A percentile compares a stretch with the other conserved stretches of the same genome.
Conservation (phyloP, 2,329 filamentous ascomycete species). For the Diaporthe batatas region DNA sequence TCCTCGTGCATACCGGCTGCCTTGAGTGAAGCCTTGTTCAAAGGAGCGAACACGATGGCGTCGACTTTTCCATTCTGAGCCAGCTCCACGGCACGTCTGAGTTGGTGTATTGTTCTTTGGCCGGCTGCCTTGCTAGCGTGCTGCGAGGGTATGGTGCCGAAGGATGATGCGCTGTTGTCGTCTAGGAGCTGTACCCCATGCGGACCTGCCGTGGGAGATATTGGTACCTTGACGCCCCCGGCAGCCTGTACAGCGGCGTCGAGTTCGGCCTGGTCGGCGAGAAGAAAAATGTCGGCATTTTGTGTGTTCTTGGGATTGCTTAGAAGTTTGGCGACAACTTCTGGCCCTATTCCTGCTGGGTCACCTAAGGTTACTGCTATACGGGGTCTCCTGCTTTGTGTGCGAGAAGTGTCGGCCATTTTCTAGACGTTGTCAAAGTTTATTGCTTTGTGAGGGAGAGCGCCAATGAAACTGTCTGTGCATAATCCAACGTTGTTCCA, state of each 20-base stretch:
- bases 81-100: slow-evolving; percentile 47
- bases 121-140: slow-evolving; percentile 47
- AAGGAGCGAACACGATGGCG: slow-evolving; percentile 51
- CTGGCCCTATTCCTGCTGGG: slow-evolving; percentile 50
- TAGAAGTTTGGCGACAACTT: slow-evolving; percentile 51
- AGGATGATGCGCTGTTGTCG: slow-evolving; percentile 44
- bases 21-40: slow-evolving; percentile 53
- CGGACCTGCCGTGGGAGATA: slow-evolving; percentile 43
- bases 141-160: slow-evolving; percentile 33
- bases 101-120: slow-evolving; percentile 47
- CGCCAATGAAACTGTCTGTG: not conserved
- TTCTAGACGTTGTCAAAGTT: not conserved
- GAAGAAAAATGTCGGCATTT: slow-evolving; percentile 47
- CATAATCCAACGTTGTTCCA: not conserved
- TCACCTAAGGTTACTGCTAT: slow-evolving; percentile 52
- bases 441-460: not conserved
- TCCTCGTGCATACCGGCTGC: slow-evolving; percentile 53
- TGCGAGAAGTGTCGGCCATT: not conserved
- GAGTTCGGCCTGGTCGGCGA: slow-evolving; percentile 48
- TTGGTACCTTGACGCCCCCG: slow-evolving; percentile 41
- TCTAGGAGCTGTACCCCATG: slow-evolving; percentile 48
- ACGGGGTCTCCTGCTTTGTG: slow-evolving; percentile 44
- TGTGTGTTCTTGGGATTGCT: slow-evolving; percentile 47
- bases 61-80: slow-evolving; percentile 43
- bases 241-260: slow-evolving; percentile 46